Base-by-base conservation (phyloP, 108 stramenopile species). In the Asterionellopsis glacialis region DNA sequence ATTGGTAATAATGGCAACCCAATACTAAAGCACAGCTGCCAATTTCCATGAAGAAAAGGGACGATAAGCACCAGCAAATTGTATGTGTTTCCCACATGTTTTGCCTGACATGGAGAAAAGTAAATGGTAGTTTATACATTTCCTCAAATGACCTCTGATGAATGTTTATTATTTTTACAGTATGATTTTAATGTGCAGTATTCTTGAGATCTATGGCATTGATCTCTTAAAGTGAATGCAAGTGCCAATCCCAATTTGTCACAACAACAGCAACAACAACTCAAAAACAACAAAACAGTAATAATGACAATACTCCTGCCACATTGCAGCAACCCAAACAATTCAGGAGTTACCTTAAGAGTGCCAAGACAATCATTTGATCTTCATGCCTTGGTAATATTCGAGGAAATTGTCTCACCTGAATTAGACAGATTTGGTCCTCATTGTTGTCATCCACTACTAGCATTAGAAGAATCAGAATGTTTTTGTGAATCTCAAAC, bases 401-500 rank as follows among this genome's bases (percentile, higher is more conserved):
- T 81, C 12, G 70, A 79, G n/a, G 77, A 84, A 57, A 26, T 21
- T 16, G 67, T 84, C 11, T 59, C 76, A 15, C 22, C 21, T 12
- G 62, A 77, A 28, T 41, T 55, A 22, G 79, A 81, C 76, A 45
- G 83, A 13, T 72, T 69, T 38, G 10, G 39, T 25, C 14, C 26
- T 27, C 60, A 47, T 41, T 42, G 73, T 19, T 62, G 53, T 19
- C 38, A 61, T 11, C 79, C 82, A 9, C 49, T 68, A 16, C 49
- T 84, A 11, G 40, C 67, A 1, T 70, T 75, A 23, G 74, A 76
- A 45, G 77, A 84, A 40, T 77, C 75, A 61, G 80, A 69, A 58
- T 64, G 63, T 25, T 84, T 81, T 62, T 84, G 83, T 55, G 74
- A 75, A 21, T 64, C 76, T n/a, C 83, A 84, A 52, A 70, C 70